Base-by-base conservation (phyloP, 805 yeast species). In the Yarrowia sp. region DNA sequence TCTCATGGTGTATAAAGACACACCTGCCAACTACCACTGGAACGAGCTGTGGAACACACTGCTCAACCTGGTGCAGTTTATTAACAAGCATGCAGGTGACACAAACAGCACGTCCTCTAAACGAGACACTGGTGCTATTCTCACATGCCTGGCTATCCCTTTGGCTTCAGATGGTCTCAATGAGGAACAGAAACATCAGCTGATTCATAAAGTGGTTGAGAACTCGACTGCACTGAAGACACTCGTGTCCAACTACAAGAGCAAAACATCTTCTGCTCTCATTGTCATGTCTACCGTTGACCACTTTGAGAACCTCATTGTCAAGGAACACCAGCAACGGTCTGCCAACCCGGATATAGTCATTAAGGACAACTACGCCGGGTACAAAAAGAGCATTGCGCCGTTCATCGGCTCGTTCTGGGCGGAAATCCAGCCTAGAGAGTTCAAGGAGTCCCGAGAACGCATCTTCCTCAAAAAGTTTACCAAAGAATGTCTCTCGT, bases 21-120 rank as follows among this genome's bases (percentile, higher is more conserved):
- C 62, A 1, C 65, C 71, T 36, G 39, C 67, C 60, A 63, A 61
- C 14, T 78, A 78, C 65, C 73, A 74, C 66, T 78, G 81, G 81
- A 65, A 70, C 9, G 78, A 76, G 55, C 68, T 78, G 39, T 77
- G 79, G 78, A 70, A 68, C 53, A 71, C 78, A 2, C 48, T 76
- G 14, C 63, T 74, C 18, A 69, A 74, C 11, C 50, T 77, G 8
- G 55, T 74, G 9, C 70, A 71, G 53, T 73, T 72, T 51, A 45
- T 73, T 31, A 63, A 67, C 36, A 65, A 67, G 9, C 71, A 70
- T 57, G 69, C 68, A 1, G 67, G 65, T 7, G 53, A 53, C 4
- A 45, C 38, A 9, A 58, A 53, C 48, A 18, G 64, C 32, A n/a
- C 45, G 14, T 33, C 68, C 62, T 43, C 66, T 2, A 73, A 70